Conservation (phyloP, 1,139 yeast species). For the Yamadazyma atmosphaerica region DNA sequence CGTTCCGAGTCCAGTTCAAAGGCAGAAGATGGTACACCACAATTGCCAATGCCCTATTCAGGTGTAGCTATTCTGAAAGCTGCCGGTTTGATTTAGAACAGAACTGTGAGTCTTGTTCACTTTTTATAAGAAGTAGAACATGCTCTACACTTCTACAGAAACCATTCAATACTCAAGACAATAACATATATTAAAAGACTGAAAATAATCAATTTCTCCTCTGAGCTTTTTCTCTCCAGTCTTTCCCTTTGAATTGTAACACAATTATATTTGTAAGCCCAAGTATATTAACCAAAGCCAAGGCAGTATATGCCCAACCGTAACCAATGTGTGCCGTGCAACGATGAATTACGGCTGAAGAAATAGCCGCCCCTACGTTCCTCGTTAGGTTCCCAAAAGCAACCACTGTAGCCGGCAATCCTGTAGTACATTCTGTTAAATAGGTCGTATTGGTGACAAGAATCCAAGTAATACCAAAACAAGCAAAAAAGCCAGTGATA, state of each 20-base stretch:
- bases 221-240: conserved; percentile 24
- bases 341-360: conserved; percentile 47
- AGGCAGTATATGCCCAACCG: conserved; percentile 62
- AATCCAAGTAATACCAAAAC: conserved; percentile 62
- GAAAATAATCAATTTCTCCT: no score
- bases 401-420: conserved; percentile 55
- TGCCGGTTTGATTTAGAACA: conserved; percentile 5
- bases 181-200: no score
- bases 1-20: no score
- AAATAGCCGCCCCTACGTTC: conserved; percentile 56
- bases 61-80: conserved; percentile 5
- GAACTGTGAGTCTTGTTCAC: neutral
- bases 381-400: conserved; percentile 58
- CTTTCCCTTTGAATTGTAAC: conserved; percentile 26
- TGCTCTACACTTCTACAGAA: no score
- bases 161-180: no score
- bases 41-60: conserved; percentile 1
- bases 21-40: no score
- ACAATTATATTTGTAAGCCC: conserved; percentile 27
- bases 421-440: conserved; percentile 52
- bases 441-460: conserved; percentile 59
- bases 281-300: conserved; percentile 43
- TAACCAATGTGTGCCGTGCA: conserved; percentile 47
- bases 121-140: neutral
- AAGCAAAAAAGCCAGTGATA: conserved; percentile 45